Conservation (phyloP, 305 asterid species). For the Fraxinus velutina region DNA sequence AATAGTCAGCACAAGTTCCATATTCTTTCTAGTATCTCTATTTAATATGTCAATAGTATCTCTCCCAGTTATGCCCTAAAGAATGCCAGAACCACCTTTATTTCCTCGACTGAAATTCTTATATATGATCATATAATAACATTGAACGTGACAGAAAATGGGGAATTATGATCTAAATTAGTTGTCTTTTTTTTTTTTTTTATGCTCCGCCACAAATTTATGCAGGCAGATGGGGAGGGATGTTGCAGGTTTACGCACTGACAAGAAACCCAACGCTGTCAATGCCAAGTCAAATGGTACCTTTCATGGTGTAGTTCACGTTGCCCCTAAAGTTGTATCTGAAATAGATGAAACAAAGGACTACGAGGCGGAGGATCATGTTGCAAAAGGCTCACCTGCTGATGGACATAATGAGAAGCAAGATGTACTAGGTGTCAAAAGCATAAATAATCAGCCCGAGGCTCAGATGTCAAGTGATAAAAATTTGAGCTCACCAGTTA, state of each 20-base stretch:
- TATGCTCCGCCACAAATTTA: slow-evolving; percentile 4
- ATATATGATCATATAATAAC: neutral
- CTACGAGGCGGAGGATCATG: slow-evolving; percentile 33
- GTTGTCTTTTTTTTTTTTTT: neutral
- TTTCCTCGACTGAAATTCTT: neutral
- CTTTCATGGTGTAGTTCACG: slow-evolving; percentile 37
- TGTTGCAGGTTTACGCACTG: slow-evolving; percentile 46
- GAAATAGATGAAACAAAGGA: slow-evolving; percentile 39
- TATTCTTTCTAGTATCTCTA: neutral
- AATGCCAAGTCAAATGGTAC: slow-evolving; percentile 44
- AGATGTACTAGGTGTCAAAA: slow-evolving; percentile 58
- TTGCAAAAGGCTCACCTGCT: slow-evolving; percentile 26
- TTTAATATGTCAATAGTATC: slow-evolving; percentile 5
- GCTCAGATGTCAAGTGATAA: slow-evolving; percentile 45
- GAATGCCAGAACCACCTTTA: slow-evolving; percentile 11
- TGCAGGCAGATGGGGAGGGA: slow-evolving; percentile 75
- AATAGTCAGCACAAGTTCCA: neutral
- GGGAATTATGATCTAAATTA: neutral
- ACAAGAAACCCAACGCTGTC: slow-evolving; percentile 41
- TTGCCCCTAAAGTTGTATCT: slow-evolving; percentile 40
- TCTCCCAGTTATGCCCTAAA: neutral
- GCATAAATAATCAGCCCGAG: slow-evolving; percentile 51
- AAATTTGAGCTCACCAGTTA: slow-evolving; percentile 43
- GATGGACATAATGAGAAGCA: slow-evolving; percentile 44
- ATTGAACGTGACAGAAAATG: neutral